Percentiles rank a stretch among this genome's conserved stretches.
Evolutionary conservation across 352 stramenopile species (phyloP).

Genomic region (Plasmopara muralis): DNA sequence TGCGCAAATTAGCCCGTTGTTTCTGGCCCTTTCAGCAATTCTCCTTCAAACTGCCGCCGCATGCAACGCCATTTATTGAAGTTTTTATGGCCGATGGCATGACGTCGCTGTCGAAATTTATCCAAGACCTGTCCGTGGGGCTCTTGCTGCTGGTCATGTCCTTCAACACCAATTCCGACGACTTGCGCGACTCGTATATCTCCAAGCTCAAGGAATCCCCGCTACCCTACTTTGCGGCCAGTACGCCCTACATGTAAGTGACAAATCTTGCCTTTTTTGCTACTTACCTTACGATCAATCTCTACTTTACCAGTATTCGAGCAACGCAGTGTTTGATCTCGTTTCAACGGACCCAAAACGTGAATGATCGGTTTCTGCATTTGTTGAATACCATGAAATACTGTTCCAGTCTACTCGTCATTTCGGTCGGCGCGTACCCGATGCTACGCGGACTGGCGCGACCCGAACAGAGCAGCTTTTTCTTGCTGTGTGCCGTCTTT

Average conservation of each 20-base stretch:
- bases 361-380: slow-evolving; percentile 75
- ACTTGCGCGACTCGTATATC: slow-evolving; percentile 45
- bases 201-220: slow-evolving; percentile 70
- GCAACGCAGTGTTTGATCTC: slow-evolving; percentile 77
- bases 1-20: slow-evolving; percentile 43
- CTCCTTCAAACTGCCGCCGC: slow-evolving; percentile 39
- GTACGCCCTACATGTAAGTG: slow-evolving; percentile 63
- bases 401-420: slow-evolving; percentile 71
- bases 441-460: slow-evolving; percentile 49
- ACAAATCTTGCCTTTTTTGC: not conserved
- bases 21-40: slow-evolving; percentile 68
- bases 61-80: slow-evolving; percentile 65
- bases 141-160: slow-evolving; percentile 57
- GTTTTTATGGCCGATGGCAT: slow-evolving; percentile 77
- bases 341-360: slow-evolving; percentile 58
- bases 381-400: slow-evolving; percentile 86
- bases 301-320: slow-evolving; percentile 38
- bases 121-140: slow-evolving; percentile 60
- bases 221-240: slow-evolving; percentile 65
- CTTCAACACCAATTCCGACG: slow-evolving; percentile 37
- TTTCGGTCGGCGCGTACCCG: slow-evolving; percentile 66
- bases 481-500: slow-evolving; percentile 74
- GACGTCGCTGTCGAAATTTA: slow-evolving; percentile 81
- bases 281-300: not conserved
- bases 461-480: slow-evolving; percentile 58